These are phyloP conservation scores for Moricandia moricandioides DNA, from an alignment of 345 rosid species.

Conservation along the genomic window DNA sequence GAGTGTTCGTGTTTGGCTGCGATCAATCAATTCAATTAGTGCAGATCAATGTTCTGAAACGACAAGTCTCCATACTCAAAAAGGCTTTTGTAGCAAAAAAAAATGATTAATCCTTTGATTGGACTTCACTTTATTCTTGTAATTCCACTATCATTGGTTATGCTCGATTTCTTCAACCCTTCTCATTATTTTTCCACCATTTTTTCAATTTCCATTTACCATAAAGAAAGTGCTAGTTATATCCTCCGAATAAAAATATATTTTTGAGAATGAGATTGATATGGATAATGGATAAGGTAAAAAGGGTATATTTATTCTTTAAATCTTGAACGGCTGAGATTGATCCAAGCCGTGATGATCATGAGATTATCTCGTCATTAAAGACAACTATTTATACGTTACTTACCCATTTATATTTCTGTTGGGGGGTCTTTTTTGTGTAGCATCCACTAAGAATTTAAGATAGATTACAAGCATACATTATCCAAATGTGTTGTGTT, in stretches of 20 bases:
- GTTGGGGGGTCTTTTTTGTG: neutral
- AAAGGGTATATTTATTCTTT: neutral
- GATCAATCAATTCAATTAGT: constrained; percentile 7
- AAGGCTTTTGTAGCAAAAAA: constrained; percentile 27
- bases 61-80: constrained; percentile 23
- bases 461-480: neutral
- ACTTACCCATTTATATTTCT: neutral
- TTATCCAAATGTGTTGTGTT: neutral
- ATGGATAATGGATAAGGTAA: constrained; percentile 37
- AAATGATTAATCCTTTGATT: constrained; percentile 32
- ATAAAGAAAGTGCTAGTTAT: neutral
- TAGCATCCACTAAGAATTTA: neutral
- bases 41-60: constrained; percentile 19
- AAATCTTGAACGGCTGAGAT: constrained; percentile 29
- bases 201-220: constrained; percentile 7
- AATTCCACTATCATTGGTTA: constrained; percentile 30
- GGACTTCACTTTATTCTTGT: constrained; percentile 24
- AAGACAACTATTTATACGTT: neutral
- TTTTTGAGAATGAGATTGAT: constrained; percentile 5
- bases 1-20: neutral
- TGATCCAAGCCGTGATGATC: constrained; percentile 13
- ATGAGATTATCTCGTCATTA: constrained; percentile 22
- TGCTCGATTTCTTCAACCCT: constrained; percentile 17
- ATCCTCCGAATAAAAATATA: neutral
- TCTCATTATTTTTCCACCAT: constrained; percentile 11